Percentiles rank a stretch among this genome's conserved stretches.
These are phyloP conservation scores for Pyrenochaeta sp. DNA, from an alignment of 2,329 filamentous ascomycete genomes.

Conservation along the genomic window DNA sequence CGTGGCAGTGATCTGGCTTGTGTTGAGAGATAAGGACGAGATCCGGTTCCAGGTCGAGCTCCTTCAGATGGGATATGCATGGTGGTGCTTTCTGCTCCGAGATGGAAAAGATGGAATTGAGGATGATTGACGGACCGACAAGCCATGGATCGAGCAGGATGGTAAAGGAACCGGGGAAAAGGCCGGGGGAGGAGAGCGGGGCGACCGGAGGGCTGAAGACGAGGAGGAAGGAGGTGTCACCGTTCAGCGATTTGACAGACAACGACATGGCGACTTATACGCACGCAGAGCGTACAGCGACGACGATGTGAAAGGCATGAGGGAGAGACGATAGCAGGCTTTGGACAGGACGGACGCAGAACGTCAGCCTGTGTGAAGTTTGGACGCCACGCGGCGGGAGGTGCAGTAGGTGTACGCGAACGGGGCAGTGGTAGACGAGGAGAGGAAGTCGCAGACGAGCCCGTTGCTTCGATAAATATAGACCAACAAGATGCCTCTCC, in stretches of 20 bases:
- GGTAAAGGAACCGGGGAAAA: constrained; percentile 63
- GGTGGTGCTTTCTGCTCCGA: constrained; percentile 64
- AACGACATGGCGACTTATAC: constrained; percentile 63
- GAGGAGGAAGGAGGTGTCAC: constrained; percentile 71
- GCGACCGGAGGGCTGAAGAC: constrained; percentile 66
- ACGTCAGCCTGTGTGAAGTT: constrained; percentile 15
- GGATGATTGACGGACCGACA: constrained; percentile 66
- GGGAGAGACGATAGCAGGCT: constrained; percentile 3
- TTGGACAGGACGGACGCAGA: constrained; percentile 1
- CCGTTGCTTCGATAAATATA: constrained; percentile 8
- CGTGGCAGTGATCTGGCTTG: constrained; percentile 75
- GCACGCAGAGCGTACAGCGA: constrained; percentile 1
- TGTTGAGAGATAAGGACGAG: constrained; percentile 68
- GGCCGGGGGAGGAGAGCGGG: constrained; percentile 47
- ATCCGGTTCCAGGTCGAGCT: constrained; percentile 63
- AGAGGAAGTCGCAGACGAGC: constrained; percentile 16
- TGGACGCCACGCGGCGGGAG: constrained; percentile 1
- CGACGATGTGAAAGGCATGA: constrained; percentile 4
- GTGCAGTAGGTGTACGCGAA: constrained; percentile 17
- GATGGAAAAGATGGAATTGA: constrained; percentile 68
- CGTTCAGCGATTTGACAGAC: constrained; percentile 70
- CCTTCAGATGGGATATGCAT: constrained; percentile 65
- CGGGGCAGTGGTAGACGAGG: constrained; percentile 16
- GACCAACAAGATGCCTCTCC: background rate
- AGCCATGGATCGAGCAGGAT: constrained; percentile 79